Evolutionary conservation across 345 rosid species (phyloP).

Genomic region (Sonneratia alba): DNA sequence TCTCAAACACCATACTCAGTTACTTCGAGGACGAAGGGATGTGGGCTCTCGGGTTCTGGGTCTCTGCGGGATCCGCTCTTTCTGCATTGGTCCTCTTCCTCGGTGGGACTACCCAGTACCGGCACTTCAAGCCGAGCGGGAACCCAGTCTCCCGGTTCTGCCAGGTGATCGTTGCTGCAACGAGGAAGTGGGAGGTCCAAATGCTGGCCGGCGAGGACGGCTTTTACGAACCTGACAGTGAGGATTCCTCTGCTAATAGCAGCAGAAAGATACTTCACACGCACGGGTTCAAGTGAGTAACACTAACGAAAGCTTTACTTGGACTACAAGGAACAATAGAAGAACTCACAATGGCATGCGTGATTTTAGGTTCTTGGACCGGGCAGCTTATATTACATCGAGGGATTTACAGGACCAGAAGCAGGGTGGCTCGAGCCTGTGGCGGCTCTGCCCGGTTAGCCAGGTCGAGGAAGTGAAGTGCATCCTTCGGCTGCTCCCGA

Average conservation of each 20-base stretch:
- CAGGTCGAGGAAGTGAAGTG: slow-evolving; percentile 99
- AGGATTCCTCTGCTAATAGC: slow-evolving; percentile 30
- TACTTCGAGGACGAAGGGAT: slow-evolving; percentile 90
- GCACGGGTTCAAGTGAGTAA: slow-evolving; percentile 73
- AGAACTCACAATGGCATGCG: slow-evolving; percentile 2
- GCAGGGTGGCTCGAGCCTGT: slow-evolving; percentile 37
- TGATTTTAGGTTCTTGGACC: slow-evolving; percentile 68
- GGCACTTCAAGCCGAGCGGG: slow-evolving; percentile 83
- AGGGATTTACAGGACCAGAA: slow-evolving; percentile 59
- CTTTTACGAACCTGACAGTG: slow-evolving; percentile 33
- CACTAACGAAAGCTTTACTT: neutral
- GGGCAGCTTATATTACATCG: slow-evolving; percentile 66
- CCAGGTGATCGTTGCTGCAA: slow-evolving; percentile 83
- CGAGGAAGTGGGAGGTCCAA: slow-evolving; percentile 51
- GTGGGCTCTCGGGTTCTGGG: slow-evolving; percentile 98
- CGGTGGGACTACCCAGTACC: slow-evolving; percentile 57
- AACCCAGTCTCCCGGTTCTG: slow-evolving; percentile 79
- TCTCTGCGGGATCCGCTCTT: slow-evolving; percentile 73
- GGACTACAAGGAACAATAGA: too few relatives aligned
- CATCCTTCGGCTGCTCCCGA: slow-evolving; percentile 78
- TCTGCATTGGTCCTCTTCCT: slow-evolving; percentile 71
- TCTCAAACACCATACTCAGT: slow-evolving; percentile 84
- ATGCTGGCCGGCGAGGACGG: slow-evolving; percentile 33
- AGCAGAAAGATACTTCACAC: slow-evolving; percentile 73
- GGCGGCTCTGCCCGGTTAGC: slow-evolving; percentile 82